Base-by-base conservation (phyloP, 1,139 yeast species). In the Blastobotrys persicus region DNA sequence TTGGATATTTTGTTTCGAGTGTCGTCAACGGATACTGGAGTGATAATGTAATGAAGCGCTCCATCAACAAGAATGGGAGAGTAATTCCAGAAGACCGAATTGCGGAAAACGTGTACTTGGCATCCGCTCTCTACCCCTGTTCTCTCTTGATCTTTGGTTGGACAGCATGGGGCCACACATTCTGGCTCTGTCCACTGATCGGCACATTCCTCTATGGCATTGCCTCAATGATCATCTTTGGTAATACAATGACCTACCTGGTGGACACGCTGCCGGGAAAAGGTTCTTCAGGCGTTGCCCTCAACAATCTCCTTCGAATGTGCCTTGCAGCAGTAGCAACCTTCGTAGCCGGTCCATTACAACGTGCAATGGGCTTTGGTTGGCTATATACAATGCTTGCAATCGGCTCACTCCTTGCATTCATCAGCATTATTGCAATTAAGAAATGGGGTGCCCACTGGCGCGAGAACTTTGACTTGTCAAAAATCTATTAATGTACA, bases 241-340 rank as follows among this genome's bases (percentile, higher is more conserved):
- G 95, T 1, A 81, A 88, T 6, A 83, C 89, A 0, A 80, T 85
- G 3, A 87, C 96, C 0, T 88, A 87, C 63, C 70, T 88, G 51
- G 91, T 88, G 1, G 96, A 88, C 64, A 81, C 89, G 0, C 73
- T 88, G 46, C 96, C 96, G 0, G 95, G 95, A 0, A 77, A 84
- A 59, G 95, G 96, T 35, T 91, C 95, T 3, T 85, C 95, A 0
- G 96, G 95, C 1, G 88, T 88, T 40, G 95, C 96, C 0, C 66
- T 88, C 50, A 88, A 86, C 61, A 88, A 88, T 61, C 74, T 88
- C 53, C 72, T 84, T 35, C 74, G 96, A 59, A 86, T 82, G 73
- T 70, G 81, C 1, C 70, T 86, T 55, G 95, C 95, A 0, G 88
- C 95, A 0, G 72, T 76, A 2, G 91, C 88, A 4, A 82, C 91